Evolutionary conservation across 2,329 filamentous ascomycete species (phyloP), one percentile per base, ranked within the genome.

Genomic region (Myriangium duriaei): DNA sequence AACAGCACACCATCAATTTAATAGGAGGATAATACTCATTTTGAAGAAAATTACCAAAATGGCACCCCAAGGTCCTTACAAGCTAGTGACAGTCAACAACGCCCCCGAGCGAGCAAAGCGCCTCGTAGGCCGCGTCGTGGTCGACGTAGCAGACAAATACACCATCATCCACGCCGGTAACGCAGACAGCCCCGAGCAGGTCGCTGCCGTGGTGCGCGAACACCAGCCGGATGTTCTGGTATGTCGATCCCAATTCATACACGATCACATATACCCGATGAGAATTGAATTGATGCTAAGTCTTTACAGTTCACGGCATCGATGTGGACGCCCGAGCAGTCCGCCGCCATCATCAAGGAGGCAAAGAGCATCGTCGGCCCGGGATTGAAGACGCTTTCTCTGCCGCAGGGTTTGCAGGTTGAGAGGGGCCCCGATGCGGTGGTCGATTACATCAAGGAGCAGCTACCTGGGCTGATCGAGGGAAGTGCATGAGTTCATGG

Each of bases 51-150:
- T n/a, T n/a, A n/a, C n/a, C n/a, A n/a, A n/a, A n/a, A n/a, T 18
- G 9, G 21, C 17, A 18, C 49, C 53, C 43, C 48, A 49, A 42
- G 73, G 73, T 12, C 74, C 74, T 3, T 81, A 68, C 58, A 70
- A 64, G 48, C 67, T 81, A 10, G 69, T 80, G 18, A 81, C 75
- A 2, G 75, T 81, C 46, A 81, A 81, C 59, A 79, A 70, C 1
- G 74, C 70, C 2, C 76, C 77, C 1, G 76, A 79, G 45, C 65
- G 76, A 40, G 78, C 77, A 21, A 72, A 74, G 57, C 58, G 63
- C 5, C 57, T 82, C 21, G 71, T 79, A 48, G 76, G 76, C 9
- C 66, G 72, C 0, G 56, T 82, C 26, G 64, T 70, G 9, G 72
- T 78, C 40, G 68, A 65, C 10, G 56, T 82, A 19, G 76, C 74